Conservation (phyloP, 2,329 filamentous ascomycete species). For the Madurella mycetomatis region DNA sequence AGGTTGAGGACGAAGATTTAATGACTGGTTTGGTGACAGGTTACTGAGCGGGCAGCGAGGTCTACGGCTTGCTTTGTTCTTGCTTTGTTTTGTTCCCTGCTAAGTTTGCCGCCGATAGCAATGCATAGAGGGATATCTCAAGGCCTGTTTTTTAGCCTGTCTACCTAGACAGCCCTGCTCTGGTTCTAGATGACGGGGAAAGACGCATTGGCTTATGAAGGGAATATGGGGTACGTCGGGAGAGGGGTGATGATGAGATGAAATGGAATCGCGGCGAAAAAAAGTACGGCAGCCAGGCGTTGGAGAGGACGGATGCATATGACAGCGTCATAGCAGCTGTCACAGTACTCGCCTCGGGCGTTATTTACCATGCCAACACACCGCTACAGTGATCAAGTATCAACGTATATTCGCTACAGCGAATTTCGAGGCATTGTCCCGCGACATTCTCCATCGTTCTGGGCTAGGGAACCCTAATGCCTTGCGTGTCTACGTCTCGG, state of each 20-base stretch:
- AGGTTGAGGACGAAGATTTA: slow-evolving; percentile 57
- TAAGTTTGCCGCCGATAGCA: not conserved
- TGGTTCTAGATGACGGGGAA: not conserved
- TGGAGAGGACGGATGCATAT: slow-evolving; percentile 1
- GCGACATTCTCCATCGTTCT: not conserved
- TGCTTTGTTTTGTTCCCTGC: no score
- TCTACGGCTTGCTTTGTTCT: no score
- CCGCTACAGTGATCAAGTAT: not conserved
- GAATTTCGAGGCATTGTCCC: not conserved
- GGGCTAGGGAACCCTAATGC: no score
- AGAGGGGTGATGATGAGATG: not conserved
- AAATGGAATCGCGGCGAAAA: not conserved
- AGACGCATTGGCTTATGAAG: slow-evolving; percentile 1
- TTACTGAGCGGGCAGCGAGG: not conserved
- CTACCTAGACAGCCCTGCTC: no score
- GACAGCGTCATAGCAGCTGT: not conserved
- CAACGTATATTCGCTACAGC: not conserved
- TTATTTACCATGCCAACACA: not conserved
- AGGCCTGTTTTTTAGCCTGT: no score
- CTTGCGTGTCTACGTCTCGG: no score
- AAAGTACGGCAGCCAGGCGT: slow-evolving; percentile 1
- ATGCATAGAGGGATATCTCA: not conserved
- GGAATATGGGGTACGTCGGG: not conserved
- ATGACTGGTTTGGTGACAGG: slow-evolving; percentile 44
- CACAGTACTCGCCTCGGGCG: not conserved